A percentile compares a stretch with the other conserved stretches of the same genome.
phyloP scores from a whole-genome alignment of 371 early-diverging fungal genomes.

The Mucor velutinosus region DNA sequence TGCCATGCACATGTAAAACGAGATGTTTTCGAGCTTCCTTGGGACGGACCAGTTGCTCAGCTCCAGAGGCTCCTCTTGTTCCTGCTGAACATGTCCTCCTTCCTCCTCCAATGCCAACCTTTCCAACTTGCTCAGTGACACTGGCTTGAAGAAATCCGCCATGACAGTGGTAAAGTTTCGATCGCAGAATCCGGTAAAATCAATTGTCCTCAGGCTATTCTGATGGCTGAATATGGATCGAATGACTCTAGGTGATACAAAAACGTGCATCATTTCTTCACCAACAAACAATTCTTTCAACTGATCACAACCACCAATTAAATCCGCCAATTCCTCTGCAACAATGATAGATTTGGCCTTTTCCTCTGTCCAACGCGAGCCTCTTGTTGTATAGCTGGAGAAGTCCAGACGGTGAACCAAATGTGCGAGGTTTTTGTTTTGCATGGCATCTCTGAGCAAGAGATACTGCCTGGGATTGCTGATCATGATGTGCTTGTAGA shows the following conservation, averaged over 20 bases:
- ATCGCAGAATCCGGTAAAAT: conserved; percentile 40
- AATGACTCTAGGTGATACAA: conserved; percentile 30
- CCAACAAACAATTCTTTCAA: conserved; percentile 36
- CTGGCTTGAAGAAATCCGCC: conserved; percentile 24
- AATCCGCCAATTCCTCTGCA: conserved; percentile 24
- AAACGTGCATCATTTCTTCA: conserved; percentile 40
- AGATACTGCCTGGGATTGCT: conserved; percentile 32
- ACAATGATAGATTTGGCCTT: conserved; percentile 33
- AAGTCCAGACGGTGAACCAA: conserved; percentile 33
- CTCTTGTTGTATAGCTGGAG: conserved; percentile 39
- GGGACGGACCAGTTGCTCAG: conserved; percentile 21
- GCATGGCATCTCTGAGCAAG: not conserved
- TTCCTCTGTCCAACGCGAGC: conserved; percentile 40
- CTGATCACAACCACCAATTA: conserved; percentile 29
- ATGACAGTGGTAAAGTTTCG: conserved; percentile 28
- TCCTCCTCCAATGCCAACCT: conserved; percentile 1
- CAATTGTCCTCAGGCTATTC: conserved; percentile 23
- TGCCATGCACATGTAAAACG: conserved; percentile 42
- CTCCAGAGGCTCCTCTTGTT: not conserved
- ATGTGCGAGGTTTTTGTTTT: not conserved
- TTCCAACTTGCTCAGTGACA: not conserved
- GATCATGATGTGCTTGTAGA: conserved; percentile 35
- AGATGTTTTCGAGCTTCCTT: conserved; percentile 23
- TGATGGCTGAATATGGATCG: conserved; percentile 30
- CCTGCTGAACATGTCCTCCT: not conserved